Percentiles rank a stretch among this genome's conserved stretches.
Conservation (phyloP, 306 rosid species). For the Fragaria iinumae region DNA sequence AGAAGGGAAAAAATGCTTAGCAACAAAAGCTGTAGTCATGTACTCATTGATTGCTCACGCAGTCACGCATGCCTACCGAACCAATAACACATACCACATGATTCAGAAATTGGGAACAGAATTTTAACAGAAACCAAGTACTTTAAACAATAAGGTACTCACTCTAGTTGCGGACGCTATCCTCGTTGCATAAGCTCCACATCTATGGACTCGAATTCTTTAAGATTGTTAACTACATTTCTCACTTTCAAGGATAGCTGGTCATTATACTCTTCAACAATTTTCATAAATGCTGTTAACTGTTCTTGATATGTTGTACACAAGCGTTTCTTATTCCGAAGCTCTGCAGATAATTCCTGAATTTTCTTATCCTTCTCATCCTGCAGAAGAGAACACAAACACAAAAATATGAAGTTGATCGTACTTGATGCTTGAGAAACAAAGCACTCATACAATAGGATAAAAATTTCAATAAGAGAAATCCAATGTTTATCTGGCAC, state of each 20-base stretch:
- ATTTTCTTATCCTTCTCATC: constrained; percentile 92
- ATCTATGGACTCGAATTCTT: constrained; percentile 70
- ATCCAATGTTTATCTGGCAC: neutral
- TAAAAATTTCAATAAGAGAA: neutral
- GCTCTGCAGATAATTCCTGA: constrained; percentile 83
- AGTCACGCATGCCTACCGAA: neutral
- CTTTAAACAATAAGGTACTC: constrained; percentile 29
- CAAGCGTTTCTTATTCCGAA: constrained; percentile 80
- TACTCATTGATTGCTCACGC: neutral
- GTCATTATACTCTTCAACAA: constrained; percentile 79
- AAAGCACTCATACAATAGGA: constrained; percentile 3
- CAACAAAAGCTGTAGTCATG: neutral
- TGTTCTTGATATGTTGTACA: constrained; percentile 81
- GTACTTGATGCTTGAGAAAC: constrained; percentile 6
- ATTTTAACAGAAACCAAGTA: neutral
- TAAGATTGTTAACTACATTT: constrained; percentile 65
- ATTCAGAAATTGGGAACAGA: neutral
- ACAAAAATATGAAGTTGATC: constrained; percentile 6
- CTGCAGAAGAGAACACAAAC: constrained; percentile 34
- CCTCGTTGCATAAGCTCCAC: constrained; percentile 52
- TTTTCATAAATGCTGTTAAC: constrained; percentile 59
- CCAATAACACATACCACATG: neutral
- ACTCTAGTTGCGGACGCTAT: constrained; percentile 42
- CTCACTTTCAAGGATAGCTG: constrained; percentile 64
- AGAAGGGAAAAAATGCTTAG: neutral